These are phyloP conservation scores for Hsuehochloa calcarea DNA, from an alignment of 176 grass and related monocot genomes.

Conservation along the genomic window DNA sequence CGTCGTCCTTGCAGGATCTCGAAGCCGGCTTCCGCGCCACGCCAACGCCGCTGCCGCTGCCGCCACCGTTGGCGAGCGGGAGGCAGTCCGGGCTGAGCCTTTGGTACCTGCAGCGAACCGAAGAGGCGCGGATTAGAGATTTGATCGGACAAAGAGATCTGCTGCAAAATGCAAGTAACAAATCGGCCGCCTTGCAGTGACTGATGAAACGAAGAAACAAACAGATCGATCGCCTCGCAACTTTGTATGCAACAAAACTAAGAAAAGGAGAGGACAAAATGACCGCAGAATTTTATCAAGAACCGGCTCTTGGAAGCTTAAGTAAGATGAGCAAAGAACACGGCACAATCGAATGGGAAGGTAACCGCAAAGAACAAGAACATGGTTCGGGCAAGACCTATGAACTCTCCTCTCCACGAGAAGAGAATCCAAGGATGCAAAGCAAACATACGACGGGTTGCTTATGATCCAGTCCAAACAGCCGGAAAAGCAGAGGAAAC, in stretches of 20 bases:
- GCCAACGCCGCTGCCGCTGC: slow-evolving; percentile 32
- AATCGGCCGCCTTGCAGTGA: slow-evolving; percentile 10
- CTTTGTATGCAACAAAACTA: background rate
- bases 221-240: slow-evolving; percentile 3
- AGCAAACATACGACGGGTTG: background rate
- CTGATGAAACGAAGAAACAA: background rate
- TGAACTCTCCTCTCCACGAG: background rate
- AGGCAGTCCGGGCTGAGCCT: slow-evolving; percentile 76
- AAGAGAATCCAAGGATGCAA: background rate
- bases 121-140: slow-evolving; percentile 10
- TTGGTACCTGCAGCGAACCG: slow-evolving; percentile 60
- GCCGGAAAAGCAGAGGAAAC: background rate
- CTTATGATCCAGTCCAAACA: background rate
- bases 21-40: slow-evolving; percentile 34
- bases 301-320: background rate
- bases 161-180: slow-evolving; percentile 37
- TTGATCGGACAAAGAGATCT: slow-evolving; percentile 29
- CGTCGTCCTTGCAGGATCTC: slow-evolving; percentile 43
- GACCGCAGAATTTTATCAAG: background rate
- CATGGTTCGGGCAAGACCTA: background rate
- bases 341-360: background rate
- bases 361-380: background rate
- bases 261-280: background rate
- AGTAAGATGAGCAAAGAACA: background rate
- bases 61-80: slow-evolving; percentile 46